These are phyloP conservation scores for Fusarium sp. DNA, from an alignment of 2,329 filamentous ascomycete species.

Conservation along the genomic window DNA sequence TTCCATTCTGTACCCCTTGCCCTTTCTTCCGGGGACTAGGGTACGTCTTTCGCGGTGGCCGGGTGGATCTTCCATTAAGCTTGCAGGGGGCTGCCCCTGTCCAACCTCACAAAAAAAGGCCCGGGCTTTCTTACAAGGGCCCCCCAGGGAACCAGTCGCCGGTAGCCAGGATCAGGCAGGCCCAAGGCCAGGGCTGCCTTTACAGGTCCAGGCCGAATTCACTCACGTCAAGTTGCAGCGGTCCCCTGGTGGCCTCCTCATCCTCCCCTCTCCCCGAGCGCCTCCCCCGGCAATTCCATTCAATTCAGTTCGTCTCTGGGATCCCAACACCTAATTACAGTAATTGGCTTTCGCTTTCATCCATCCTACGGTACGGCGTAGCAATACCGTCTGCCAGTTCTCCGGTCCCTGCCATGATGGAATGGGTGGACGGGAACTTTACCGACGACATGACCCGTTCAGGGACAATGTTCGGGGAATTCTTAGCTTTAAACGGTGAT, in stretches of 20 bases:
- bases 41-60: conserved; percentile 35
- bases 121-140: conserved; percentile 30
- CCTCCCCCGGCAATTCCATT: conserved; percentile 17
- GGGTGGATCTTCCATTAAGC: conserved; percentile 37
- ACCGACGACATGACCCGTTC: conserved; percentile 19
- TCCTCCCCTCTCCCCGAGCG: conserved; percentile 1
- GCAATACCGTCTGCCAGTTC: conserved; percentile 4
- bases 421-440: conserved; percentile 21
- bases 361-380: not conserved
- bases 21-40: conserved; percentile 33
- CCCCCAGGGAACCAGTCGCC: conserved; percentile 11
- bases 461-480: conserved; percentile 15
- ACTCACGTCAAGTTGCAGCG: conserved; percentile 16
- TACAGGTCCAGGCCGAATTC: conserved; percentile 17
- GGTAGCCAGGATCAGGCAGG: not conserved
- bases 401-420: conserved; percentile 3
- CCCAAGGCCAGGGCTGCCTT: conserved; percentile 27
- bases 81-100: conserved; percentile 28
- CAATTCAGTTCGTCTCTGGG: conserved; percentile 9
- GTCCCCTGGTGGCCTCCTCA: conserved; percentile 12
- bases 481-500: not conserved
- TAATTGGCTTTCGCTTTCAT: not conserved
- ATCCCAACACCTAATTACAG: not conserved
- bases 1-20: conserved; percentile 30
- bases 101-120: conserved; percentile 21